Evolutionary conservation across 805 yeast species (phyloP).

Genomic region (Hagleromyces aurorensis): DNA sequence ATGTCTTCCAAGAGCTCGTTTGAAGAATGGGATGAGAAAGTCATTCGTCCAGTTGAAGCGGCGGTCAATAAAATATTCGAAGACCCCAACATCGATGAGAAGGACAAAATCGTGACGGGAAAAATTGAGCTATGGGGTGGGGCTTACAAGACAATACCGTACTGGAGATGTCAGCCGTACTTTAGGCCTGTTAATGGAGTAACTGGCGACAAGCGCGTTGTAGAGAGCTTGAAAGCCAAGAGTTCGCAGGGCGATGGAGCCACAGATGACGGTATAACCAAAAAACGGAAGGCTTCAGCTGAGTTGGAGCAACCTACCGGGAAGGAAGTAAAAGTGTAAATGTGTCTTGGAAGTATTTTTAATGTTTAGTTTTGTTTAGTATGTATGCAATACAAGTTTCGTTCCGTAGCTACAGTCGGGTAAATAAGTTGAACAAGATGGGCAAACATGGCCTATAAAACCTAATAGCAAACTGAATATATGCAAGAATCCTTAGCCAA

Average conservation of each 20-base stretch:
- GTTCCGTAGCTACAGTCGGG: too few species aligned
- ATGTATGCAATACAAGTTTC: background rate
- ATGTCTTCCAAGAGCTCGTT: conserved; percentile 37
- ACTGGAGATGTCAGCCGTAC: conserved; percentile 95
- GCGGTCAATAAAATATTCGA: conserved; percentile 51
- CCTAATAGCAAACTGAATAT: too few species aligned
- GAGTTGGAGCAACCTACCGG: conserved; percentile 9
- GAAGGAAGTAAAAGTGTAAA: conserved; percentile 11
- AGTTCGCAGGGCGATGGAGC: conserved; percentile 7
- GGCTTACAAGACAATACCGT: conserved; percentile 70
- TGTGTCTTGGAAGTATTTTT: too few species aligned
- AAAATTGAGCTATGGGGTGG: conserved; percentile 70
- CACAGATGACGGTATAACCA: conserved; percentile 4
- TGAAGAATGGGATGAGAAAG: conserved; percentile 41
- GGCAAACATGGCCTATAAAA: too few species aligned
- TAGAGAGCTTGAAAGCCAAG: conserved; percentile 19
- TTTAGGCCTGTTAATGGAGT: conserved; percentile 85
- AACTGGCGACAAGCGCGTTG: conserved; percentile 38
- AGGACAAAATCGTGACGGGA: conserved; percentile 51
- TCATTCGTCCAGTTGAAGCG: conserved; percentile 60
- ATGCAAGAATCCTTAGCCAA: background rate
- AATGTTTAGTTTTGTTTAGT: too few species aligned
- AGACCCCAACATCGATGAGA: conserved; percentile 42
- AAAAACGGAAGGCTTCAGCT: conserved; percentile 23
- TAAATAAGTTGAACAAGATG: too few species aligned